phyloP scores from a whole-genome alignment of 768 basidiomycete species.

The Coprinellus micaceus region DNA sequence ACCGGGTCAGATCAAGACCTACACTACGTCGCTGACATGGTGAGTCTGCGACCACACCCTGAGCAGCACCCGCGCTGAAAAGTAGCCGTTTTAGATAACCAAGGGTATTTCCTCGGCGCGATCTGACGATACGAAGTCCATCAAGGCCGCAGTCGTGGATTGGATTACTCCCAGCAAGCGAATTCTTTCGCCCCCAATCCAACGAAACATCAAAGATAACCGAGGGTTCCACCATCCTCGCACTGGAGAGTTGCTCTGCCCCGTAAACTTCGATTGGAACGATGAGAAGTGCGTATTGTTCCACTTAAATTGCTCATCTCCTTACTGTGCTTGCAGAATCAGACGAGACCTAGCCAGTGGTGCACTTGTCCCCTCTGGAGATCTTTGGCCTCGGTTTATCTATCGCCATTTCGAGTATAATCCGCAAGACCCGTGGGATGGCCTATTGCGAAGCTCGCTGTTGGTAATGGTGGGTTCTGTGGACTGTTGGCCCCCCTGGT shows the following conservation, averaged over 20 bases:
- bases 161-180: slow-evolving; percentile 22
- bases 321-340: slow-evolving; percentile 3
- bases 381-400: slow-evolving; percentile 24
- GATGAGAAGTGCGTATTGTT: background rate
- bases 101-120: slow-evolving; percentile 20
- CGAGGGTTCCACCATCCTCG: slow-evolving; percentile 11
- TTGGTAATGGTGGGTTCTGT: slow-evolving; percentile 20
- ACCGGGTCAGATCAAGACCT: slow-evolving; percentile 18
- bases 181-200: slow-evolving; percentile 8
- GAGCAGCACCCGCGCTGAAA: too few species aligned
- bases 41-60: background rate
- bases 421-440: slow-evolving; percentile 23
- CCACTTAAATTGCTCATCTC: background rate
- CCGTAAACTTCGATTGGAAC: slow-evolving; percentile 11
- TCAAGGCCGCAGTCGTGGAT: slow-evolving; percentile 20
- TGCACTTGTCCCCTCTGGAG: slow-evolving; percentile 13
- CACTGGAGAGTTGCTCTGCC: slow-evolving; percentile 17
- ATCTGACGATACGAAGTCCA: slow-evolving; percentile 15
- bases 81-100: slow-evolving; percentile 15
- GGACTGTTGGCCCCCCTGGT: background rate
- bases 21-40: slow-evolving; percentile 16
- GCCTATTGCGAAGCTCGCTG: slow-evolving; percentile 18
- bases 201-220: slow-evolving; percentile 9
- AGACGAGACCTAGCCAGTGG: slow-evolving; percentile 6
- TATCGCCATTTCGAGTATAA: slow-evolving; percentile 19